Evolutionary conservation across 1,284 basidiomycete species (phyloP).

Genomic region (Meripilus lineatus): DNA sequence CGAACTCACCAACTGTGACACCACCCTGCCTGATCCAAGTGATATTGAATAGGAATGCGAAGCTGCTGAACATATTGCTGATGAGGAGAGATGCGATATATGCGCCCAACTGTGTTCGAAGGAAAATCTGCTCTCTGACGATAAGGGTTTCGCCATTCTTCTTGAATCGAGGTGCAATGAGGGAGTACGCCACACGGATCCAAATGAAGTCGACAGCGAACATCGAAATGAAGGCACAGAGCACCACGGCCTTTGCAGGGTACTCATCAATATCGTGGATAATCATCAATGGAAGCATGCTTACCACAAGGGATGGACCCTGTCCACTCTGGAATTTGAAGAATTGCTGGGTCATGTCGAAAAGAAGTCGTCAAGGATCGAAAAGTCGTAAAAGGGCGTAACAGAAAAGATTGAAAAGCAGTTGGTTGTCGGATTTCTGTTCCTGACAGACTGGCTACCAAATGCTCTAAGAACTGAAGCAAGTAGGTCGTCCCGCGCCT

Average conservation of each 20-base stretch:
- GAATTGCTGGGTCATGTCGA: constrained; percentile 10
- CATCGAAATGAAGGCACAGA: constrained; percentile 49
- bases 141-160: constrained; percentile 11
- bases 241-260: constrained; percentile 38
- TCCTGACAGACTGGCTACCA: constrained; percentile 28
- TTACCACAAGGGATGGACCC: constrained; percentile 40
- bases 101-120: constrained; percentile 63
- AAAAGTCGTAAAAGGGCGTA: too few species aligned
- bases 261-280: neutral
- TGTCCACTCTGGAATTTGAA: constrained; percentile 25
- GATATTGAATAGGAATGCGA: constrained; percentile 46
- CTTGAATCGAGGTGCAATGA: constrained; percentile 22
- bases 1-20: constrained; percentile 44
- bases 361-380: constrained; percentile 13
- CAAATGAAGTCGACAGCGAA: constrained; percentile 44
- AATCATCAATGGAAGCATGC: constrained; percentile 14
- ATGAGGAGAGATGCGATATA: constrained; percentile 60
- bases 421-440: too few species aligned
- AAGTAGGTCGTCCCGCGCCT: constrained; percentile 33
- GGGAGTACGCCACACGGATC: constrained; percentile 38
- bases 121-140: constrained; percentile 51
- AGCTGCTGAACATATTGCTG: constrained; percentile 48
- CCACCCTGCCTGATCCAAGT: constrained; percentile 39
- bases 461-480: constrained; percentile 17
- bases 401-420: too few species aligned